These are phyloP conservation scores for Apiospora pterosperma DNA, from an alignment of 2,329 filamentous ascomycete species.

Conservation along the genomic window DNA sequence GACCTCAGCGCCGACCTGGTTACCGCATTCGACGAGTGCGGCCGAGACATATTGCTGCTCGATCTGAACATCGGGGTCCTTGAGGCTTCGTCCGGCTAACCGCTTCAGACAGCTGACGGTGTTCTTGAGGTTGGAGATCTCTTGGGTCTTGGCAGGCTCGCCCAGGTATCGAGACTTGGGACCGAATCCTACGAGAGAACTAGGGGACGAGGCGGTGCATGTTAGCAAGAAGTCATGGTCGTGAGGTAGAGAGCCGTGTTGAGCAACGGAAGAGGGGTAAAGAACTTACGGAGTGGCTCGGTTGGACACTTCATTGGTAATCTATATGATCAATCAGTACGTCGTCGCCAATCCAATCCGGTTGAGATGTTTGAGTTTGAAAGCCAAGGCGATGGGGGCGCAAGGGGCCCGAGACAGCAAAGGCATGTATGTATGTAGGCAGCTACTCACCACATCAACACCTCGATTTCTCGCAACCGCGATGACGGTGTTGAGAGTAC, in stretches of 20 bases:
- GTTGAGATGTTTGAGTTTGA: background rate
- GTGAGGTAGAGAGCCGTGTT: slow-evolving; percentile 8
- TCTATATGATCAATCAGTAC: slow-evolving; percentile 48
- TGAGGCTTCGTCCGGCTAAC: slow-evolving; percentile 80
- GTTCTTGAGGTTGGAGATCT: slow-evolving; percentile 99
- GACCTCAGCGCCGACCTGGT: slow-evolving; percentile 93
- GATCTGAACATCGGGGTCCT: slow-evolving; percentile 87
- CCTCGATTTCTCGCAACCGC: slow-evolving; percentile 97
- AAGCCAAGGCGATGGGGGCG: background rate
- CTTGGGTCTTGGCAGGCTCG: slow-evolving; percentile 95
- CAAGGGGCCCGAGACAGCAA: slow-evolving; percentile 12
- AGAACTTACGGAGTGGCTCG: slow-evolving; percentile 87
- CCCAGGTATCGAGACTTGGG: slow-evolving; percentile 92
- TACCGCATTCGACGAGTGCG: slow-evolving; percentile 82
- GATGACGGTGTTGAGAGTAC: slow-evolving; percentile 94
- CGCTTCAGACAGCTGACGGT: slow-evolving; percentile 92
- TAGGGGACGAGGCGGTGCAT: slow-evolving; percentile 31
- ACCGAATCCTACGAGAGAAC: slow-evolving; percentile 91
- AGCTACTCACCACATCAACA: slow-evolving; percentile 88
- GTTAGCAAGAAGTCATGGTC: slow-evolving; percentile 19
- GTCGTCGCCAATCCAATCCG: background rate
- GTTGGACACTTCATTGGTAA: slow-evolving; percentile 99
- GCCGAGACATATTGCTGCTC: slow-evolving; percentile 91
- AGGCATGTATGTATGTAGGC: background rate
- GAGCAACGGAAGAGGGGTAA: background rate